phyloP scores from a whole-genome alignment of 2,329 filamentous ascomycete species.

The Hortaea sp. region DNA sequence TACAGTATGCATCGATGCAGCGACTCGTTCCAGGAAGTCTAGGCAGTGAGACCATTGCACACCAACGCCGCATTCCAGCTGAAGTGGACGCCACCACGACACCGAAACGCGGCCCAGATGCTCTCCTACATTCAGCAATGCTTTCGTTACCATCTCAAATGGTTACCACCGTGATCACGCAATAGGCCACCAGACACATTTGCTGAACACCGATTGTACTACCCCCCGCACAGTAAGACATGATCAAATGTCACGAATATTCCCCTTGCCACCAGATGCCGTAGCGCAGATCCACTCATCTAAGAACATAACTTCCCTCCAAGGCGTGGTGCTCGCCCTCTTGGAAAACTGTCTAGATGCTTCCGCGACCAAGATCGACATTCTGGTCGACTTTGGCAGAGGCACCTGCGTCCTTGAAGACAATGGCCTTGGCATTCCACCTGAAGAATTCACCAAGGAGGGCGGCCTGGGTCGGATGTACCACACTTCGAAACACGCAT shows the following conservation, averaged over 20 bases:
- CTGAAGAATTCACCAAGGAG: conserved; percentile 57
- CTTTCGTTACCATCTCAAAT: too few species aligned
- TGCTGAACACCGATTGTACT: not conserved
- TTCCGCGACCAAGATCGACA: conserved; percentile 54
- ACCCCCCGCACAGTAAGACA: not conserved
- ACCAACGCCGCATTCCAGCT: too few species aligned
- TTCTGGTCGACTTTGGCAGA: conserved; percentile 63
- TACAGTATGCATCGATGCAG: too few species aligned
- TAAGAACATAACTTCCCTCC: conserved; percentile 64
- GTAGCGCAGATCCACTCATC: conserved; percentile 71
- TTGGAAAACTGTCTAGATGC: conserved; percentile 82
- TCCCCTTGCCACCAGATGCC: conserved; percentile 16
- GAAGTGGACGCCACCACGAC: too few species aligned
- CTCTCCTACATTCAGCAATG: too few species aligned
- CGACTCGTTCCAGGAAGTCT: too few species aligned
- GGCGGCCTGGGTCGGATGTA: conserved; percentile 58
- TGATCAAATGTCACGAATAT: conserved; percentile 13
- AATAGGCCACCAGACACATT: not conserved
- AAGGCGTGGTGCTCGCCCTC: conserved; percentile 60
- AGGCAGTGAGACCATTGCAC: too few species aligned
- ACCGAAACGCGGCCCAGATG: too few species aligned
- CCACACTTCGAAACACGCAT: conserved; percentile 65
- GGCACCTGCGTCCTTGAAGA: conserved; percentile 77
- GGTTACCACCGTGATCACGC: too few species aligned
- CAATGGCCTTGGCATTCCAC: conserved; percentile 67